Evolutionary conservation across 768 basidiomycete genomes (phyloP).

Genomic region (Nidularia sp.): DNA sequence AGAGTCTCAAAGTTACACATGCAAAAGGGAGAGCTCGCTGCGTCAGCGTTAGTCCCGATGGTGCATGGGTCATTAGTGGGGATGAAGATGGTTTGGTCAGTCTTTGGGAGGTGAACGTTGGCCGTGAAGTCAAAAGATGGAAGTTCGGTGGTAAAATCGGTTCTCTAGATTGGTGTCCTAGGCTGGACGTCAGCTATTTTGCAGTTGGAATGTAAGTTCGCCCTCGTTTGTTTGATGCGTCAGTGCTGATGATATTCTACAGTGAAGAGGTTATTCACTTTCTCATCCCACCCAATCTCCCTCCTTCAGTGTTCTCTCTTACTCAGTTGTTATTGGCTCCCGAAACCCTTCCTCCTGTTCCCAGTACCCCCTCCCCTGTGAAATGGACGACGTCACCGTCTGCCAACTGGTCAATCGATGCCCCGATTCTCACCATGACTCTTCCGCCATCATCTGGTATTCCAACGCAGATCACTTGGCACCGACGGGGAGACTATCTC

Average conservation of each 20-base stretch:
- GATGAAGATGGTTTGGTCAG: constrained; percentile 85
- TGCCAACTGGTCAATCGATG: constrained; percentile 43
- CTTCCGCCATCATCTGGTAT: constrained; percentile 65
- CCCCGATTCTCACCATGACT: constrained; percentile 54
- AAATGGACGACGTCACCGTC: constrained; percentile 62
- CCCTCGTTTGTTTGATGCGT: constrained; percentile 2
- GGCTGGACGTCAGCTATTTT: constrained; percentile 76
- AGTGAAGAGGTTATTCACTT: constrained; percentile 83
- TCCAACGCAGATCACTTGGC: constrained; percentile 85
- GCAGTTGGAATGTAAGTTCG: constrained; percentile 71
- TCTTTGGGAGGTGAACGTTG: constrained; percentile 90
- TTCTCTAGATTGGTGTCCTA: constrained; percentile 90
- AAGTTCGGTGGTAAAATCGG: constrained; percentile 76
- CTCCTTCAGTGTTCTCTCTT: constrained; percentile 48
- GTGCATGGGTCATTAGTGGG: constrained; percentile 88
- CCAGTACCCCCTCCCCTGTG: constrained; percentile 55
- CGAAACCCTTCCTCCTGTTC: constrained; percentile 53
- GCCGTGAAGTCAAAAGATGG: constrained; percentile 86
- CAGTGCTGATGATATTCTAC: constrained; percentile 9
- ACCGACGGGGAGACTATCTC: constrained; percentile 92
- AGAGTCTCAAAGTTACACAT: constrained; percentile 69
- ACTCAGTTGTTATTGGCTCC: constrained; percentile 65
- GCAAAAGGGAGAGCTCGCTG: constrained; percentile 65
- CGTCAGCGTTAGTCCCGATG: constrained; percentile 79
- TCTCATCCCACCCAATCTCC: constrained; percentile 75